These are phyloP conservation scores for Diaporthe aspalathi DNA, from an alignment of 2,329 filamentous ascomycete genomes.

Conservation along the genomic window DNA sequence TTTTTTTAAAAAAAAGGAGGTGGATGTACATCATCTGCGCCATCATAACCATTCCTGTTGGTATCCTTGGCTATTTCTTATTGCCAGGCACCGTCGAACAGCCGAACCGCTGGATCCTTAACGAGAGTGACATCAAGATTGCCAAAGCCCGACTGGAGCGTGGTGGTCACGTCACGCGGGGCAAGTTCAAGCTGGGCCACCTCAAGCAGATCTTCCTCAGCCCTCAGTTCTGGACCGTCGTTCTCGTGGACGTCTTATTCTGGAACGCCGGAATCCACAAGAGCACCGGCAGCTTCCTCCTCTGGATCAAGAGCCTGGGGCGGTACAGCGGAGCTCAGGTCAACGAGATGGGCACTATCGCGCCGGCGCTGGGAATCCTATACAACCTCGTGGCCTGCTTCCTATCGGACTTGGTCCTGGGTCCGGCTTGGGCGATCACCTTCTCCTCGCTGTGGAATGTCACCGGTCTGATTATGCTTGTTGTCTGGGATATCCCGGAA, in stretches of 20 bases:
- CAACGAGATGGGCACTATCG: constrained; percentile 63
- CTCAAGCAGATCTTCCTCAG: constrained; percentile 52
- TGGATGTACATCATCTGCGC: constrained; percentile 69
- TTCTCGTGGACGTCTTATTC: constrained; percentile 65
- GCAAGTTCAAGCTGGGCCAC: constrained; percentile 49
- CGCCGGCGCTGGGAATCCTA: constrained; percentile 67
- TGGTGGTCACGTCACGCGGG: constrained; percentile 53
- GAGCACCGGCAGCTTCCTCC: constrained; percentile 60
- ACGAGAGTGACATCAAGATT: constrained; percentile 58
- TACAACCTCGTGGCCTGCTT: constrained; percentile 67
- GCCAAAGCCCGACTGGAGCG: constrained; percentile 58
- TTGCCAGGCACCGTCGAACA: constrained; percentile 63
- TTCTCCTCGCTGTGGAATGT: constrained; percentile 62
- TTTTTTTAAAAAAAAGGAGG: no score
- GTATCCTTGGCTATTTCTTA: constrained; percentile 61
- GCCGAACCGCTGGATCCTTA: constrained; percentile 62
- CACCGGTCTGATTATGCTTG: constrained; percentile 63
- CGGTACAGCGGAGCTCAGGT: constrained; percentile 58
- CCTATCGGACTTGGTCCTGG: constrained; percentile 63
- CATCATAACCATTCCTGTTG: constrained; percentile 66
- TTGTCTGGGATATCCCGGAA: constrained; percentile 67
- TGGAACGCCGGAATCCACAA: constrained; percentile 64
- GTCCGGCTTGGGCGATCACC: constrained; percentile 66
- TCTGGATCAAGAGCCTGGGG: constrained; percentile 69
- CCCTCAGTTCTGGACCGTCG: constrained; percentile 62